These are phyloP conservation scores for Kurtzmaniella quercitrusa DNA, from an alignment of 1,139 yeast genomes.

Conservation along the genomic window DNA sequence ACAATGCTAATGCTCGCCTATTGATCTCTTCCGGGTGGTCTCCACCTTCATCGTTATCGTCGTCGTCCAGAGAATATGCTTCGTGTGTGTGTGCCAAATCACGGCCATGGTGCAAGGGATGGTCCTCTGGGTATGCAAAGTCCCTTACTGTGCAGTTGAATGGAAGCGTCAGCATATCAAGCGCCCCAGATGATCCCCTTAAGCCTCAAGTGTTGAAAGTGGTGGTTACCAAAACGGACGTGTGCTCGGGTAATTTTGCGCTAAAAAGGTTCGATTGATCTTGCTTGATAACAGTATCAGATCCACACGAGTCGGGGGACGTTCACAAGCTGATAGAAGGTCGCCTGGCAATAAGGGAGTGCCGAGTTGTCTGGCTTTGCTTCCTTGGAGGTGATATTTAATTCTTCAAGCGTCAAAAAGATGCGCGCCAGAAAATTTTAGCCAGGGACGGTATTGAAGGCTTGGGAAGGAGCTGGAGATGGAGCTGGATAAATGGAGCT, in stretches of 20 bases:
- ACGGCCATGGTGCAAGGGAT: conserved; percentile 64
- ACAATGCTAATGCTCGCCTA: conserved; percentile 73
- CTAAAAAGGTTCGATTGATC: too few species aligned
- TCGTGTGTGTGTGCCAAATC: conserved; percentile 4
- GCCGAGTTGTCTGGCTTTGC: neutral
- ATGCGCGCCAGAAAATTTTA: neutral
- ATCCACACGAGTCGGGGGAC: too few species aligned
- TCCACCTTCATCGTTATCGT: conserved; percentile 13
- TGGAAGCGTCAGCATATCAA: conserved; percentile 14
- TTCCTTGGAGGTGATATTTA: neutral
- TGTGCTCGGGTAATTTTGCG: too few species aligned
- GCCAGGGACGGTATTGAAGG: neutral
- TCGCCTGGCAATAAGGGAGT: neutral
- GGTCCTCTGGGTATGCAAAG: conserved; percentile 66
- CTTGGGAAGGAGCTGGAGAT: neutral
- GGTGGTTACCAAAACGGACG: neutral
- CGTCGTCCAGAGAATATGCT: conserved; percentile 3
- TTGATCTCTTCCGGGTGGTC: conserved; percentile 34
- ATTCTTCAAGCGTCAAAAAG: neutral
- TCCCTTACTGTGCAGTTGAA: conserved; percentile 55
- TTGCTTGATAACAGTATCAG: too few species aligned
- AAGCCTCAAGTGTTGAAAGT: neutral
- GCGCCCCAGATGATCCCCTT: neutral
- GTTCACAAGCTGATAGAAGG: too few species aligned
- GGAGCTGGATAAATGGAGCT: too few species aligned